A percentile compares a stretch with the other conserved stretches of the same genome.
These are phyloP conservation scores for Tuber magnatum DNA, from an alignment of 495 filamentous ascomycete species.

Conservation along the genomic window DNA sequence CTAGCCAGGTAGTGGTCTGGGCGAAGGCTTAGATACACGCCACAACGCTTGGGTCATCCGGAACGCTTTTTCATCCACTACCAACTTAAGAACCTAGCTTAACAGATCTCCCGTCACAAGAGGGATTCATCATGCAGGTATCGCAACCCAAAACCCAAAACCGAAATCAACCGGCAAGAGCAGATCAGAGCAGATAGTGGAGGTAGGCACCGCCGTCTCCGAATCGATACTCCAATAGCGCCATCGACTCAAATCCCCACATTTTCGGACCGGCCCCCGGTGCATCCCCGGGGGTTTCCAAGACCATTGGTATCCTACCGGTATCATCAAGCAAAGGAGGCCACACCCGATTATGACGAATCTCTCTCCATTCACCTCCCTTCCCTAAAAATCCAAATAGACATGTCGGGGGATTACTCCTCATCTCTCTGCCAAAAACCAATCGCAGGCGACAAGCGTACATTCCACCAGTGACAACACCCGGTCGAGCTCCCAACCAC, in stretches of 20 bases:
- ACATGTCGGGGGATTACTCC: slow-evolving; percentile 75
- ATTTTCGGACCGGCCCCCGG: slow-evolving; percentile 75
- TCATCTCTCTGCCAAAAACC: slow-evolving; percentile 47
- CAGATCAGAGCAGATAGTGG: no score
- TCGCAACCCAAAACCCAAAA: no score
- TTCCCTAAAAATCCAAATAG: slow-evolving; percentile 78
- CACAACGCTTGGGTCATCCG: no score
- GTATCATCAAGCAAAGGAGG: not conserved
- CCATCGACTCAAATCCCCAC: slow-evolving; percentile 84
- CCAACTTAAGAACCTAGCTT: no score
- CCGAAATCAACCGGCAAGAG: no score
- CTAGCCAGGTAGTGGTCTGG: no score
- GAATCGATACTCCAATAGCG: slow-evolving; percentile 69
- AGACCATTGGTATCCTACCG: slow-evolving; percentile 22
- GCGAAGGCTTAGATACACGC: no score
- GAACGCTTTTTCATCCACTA: no score
- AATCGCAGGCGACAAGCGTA: no score
- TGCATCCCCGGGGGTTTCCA: slow-evolving; percentile 80
- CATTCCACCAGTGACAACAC: slow-evolving; percentile 40
- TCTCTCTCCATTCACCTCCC: slow-evolving; percentile 64
- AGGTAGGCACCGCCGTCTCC: slow-evolving; percentile 69
- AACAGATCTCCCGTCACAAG: no score
- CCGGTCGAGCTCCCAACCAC: slow-evolving; percentile 43
- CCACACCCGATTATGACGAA: slow-evolving; percentile 60
- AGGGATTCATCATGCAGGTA: no score